Base-by-base conservation (phyloP, 1,284 basidiomycete genomes). In the Neolentinus lepideus region DNA sequence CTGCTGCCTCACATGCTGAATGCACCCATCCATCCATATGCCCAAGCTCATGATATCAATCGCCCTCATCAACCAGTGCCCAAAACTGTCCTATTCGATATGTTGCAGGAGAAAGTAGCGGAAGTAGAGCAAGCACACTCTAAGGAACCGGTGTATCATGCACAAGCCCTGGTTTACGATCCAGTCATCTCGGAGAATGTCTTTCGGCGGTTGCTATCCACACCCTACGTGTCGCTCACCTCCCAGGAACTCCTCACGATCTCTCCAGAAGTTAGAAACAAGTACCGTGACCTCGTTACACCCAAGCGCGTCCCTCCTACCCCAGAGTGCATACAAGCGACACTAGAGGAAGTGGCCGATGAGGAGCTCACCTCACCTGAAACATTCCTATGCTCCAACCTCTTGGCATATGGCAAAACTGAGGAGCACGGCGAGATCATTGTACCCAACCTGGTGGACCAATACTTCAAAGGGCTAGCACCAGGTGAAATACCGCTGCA, bases 1-100 rank as follows among this genome's bases (percentile, higher is more conserved):
- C 29, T 22, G 35, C 14, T 51, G 61, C 64, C 8, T 64, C 71
- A 14, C 71, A 71, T 54, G 64, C 65, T 4, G 60, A 67, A 8
- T 61, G 65, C 1, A 61, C 59, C 55, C 52, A 50, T 33, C 48
- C 51, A 38, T 58, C 58, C 51, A 55, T 50, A 21, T 56, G 57
- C 31, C 33, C 19, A 35, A 31, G 29, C 29, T 6, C 29, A 12
- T 12, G 29, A 43, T 16, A 21, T 43, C 38, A 43, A 43, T 21
- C 12, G 38, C 8, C 38, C 38, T 4, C 12, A 16, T 6, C 38
- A 6, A 3, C 8, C 38, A 9, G 19, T n/a, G 6, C 38, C 38
- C n/a, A 16, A 43, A 21, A 43, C 16, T 4, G 38, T 43, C 8
- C 16, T 3, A 16, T n/a, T n/a, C 12, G 38, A 21, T 16, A n/a